These are phyloP conservation scores for Purpureocillium lavendulum DNA, from an alignment of 2,329 filamentous ascomycete species.

Conservation along the genomic window DNA sequence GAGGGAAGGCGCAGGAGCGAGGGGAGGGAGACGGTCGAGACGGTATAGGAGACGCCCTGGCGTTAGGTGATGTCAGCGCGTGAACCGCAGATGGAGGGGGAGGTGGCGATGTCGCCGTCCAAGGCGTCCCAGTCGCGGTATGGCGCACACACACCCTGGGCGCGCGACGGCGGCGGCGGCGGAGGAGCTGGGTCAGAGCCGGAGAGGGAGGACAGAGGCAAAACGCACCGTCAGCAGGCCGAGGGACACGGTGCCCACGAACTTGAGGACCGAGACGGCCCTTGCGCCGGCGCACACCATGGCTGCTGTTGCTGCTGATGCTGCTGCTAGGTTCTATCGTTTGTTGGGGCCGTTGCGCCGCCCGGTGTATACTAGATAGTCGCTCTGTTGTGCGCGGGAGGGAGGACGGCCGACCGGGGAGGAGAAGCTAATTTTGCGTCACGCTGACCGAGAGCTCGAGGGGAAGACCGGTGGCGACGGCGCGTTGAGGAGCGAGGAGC, in stretches of 20 bases:
- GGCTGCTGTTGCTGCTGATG: slow-evolving; percentile 12
- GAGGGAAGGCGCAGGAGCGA: slow-evolving; percentile 74
- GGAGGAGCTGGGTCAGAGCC: slow-evolving; percentile 5
- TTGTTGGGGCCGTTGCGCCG: no score
- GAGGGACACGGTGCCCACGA: slow-evolving; percentile 83
- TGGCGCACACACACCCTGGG: no score
- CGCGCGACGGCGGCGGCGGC: neutral
- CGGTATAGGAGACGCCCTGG: slow-evolving; percentile 82
- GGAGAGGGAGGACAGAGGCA: slow-evolving; percentile 3
- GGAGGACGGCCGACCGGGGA: no score
- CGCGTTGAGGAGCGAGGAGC: no score
- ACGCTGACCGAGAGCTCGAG: no score
- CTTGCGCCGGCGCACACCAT: slow-evolving; percentile 54
- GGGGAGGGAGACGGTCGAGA: slow-evolving; percentile 70
- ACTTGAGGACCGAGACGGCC: slow-evolving; percentile 70
- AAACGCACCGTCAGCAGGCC: slow-evolving; percentile 76
- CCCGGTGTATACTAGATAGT: no score
- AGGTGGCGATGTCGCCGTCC: neutral
- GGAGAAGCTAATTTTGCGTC: no score
- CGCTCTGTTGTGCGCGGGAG: no score
- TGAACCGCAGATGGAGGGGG: neutral
- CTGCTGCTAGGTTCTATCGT: neutral
- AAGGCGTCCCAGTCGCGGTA: no score
- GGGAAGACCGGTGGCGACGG: no score
- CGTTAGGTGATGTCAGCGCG: slow-evolving; percentile 1